Conservation (phyloP, 2,329 filamentous ascomycete species). For the Microdochium nivale region DNA sequence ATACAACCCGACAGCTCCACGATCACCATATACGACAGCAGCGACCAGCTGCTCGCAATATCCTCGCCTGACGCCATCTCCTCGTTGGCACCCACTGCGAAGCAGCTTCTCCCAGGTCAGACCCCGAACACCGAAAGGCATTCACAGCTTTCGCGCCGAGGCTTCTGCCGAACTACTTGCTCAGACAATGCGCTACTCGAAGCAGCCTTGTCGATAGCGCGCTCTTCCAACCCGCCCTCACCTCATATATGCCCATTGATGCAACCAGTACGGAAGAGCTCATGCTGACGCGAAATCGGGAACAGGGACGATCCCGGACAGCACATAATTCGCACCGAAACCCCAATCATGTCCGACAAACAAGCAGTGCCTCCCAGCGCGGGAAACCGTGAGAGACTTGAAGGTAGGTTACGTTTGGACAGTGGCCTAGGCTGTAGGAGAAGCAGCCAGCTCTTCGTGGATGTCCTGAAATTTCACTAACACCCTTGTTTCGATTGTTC, state of each 20-base stretch:
- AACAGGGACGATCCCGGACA: background rate
- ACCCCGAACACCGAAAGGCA: no score
- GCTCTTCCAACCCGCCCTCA: no score
- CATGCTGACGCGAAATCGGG: background rate
- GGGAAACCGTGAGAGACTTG: conserved; percentile 18
- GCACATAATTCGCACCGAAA: background rate
- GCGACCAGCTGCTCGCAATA: no score
- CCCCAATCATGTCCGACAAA: conserved; percentile 1
- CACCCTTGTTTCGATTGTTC: conserved; percentile 8
- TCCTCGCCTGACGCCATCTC: no score
- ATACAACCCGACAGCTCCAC: background rate
- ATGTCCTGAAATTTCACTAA: background rate
- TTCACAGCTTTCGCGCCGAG: no score
- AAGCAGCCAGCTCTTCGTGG: no score
- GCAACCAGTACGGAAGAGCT: background rate
- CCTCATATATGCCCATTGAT: no score
- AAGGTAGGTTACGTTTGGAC: conserved; percentile 14
- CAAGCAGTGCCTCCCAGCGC: conserved; percentile 14
- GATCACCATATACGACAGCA: background rate
- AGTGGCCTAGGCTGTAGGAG: background rate
- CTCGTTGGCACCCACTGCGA: no score
- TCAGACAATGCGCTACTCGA: no score
- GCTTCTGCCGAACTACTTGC: no score
- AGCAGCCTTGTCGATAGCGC: no score
- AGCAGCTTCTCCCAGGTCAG: no score